Conservation (phyloP, 208 protist genomes). For the Strigomonas oncopelti region DNA sequence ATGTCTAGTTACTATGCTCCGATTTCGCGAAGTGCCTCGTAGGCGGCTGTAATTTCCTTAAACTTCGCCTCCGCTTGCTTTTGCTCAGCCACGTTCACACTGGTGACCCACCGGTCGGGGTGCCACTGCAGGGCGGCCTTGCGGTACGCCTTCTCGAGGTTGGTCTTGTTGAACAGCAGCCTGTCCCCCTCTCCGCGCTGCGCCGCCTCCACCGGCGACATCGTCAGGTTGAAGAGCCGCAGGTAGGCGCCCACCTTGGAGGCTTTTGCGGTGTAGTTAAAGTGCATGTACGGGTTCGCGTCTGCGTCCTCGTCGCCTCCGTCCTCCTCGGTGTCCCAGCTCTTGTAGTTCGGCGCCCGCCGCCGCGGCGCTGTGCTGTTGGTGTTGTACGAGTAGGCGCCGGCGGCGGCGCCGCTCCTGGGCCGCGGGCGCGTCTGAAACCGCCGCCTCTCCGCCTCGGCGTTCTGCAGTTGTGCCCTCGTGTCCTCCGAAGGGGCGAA, state of each 20-base stretch:
- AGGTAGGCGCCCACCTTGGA: constrained; percentile 16
- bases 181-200: constrained; percentile 23
- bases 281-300: background rate
- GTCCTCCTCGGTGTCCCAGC: constrained; percentile 12
- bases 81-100: constrained; percentile 34
- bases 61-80: constrained; percentile 68
- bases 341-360: constrained; percentile 7
- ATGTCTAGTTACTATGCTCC: constrained; percentile 8
- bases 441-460: constrained; percentile 3
- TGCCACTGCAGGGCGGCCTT: constrained; percentile 81
- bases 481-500: constrained; percentile 35
- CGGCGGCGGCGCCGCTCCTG: no score
- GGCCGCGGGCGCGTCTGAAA: background rate
- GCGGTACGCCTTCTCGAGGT: constrained; percentile 83
- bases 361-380: background rate
- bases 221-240: constrained; percentile 27
- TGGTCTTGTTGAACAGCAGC: constrained; percentile 16
- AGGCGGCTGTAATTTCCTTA: constrained; percentile 78
- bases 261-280: background rate
- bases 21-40: constrained; percentile 56
- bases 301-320: background rate
- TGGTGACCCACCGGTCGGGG: constrained; percentile 81
- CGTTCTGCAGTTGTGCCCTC: constrained; percentile 21
- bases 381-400: background rate
- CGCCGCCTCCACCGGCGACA: background rate